Conservation (phyloP, 2,329 filamentous ascomycete genomes). For the Arthrobotrys pseudoclavata region DNA sequence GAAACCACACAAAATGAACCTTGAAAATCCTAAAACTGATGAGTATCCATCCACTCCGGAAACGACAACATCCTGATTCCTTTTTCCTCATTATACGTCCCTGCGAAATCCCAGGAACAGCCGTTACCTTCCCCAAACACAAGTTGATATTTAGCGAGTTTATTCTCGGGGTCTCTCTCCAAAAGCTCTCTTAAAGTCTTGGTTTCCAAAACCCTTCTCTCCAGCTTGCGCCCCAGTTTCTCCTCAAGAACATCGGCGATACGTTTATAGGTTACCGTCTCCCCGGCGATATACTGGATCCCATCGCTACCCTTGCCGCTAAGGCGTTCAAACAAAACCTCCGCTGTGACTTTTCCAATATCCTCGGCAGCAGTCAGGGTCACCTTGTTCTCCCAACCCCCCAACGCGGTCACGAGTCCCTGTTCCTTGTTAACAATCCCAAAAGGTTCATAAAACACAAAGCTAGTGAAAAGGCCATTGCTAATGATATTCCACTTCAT, state of each 20-base stretch:
- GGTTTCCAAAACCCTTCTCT: conserved; percentile 70
- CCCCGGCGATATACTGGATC: conserved; percentile 74
- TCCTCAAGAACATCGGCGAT: conserved; percentile 71
- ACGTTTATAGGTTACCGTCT: conserved; percentile 73
- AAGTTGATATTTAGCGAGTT: conserved; percentile 73
- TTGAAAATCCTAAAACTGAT: conserved; percentile 35
- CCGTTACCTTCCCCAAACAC: conserved; percentile 74
- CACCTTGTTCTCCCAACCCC: conserved; percentile 74
- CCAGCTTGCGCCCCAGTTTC: conserved; percentile 66
- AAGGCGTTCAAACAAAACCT: conserved; percentile 69
- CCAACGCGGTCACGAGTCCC: conserved; percentile 70
- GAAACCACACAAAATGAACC: neutral
- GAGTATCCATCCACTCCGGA: conserved; percentile 55
- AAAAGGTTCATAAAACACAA: conserved; percentile 75
- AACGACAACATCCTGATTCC: conserved; percentile 66
- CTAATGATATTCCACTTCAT: conserved; percentile 76
- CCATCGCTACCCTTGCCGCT: conserved; percentile 65
- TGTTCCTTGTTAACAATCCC: conserved; percentile 72
- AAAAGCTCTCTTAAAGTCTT: conserved; percentile 69
- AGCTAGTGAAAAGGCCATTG: conserved; percentile 79
- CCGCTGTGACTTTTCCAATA: conserved; percentile 74
- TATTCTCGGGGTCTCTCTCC: conserved; percentile 68
- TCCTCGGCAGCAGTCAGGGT: conserved; percentile 75
- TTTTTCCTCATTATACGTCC: conserved; percentile 71
- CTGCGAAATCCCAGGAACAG: conserved; percentile 72